Conservation (phyloP, 257 asterid species). For the Striga asiatica region DNA sequence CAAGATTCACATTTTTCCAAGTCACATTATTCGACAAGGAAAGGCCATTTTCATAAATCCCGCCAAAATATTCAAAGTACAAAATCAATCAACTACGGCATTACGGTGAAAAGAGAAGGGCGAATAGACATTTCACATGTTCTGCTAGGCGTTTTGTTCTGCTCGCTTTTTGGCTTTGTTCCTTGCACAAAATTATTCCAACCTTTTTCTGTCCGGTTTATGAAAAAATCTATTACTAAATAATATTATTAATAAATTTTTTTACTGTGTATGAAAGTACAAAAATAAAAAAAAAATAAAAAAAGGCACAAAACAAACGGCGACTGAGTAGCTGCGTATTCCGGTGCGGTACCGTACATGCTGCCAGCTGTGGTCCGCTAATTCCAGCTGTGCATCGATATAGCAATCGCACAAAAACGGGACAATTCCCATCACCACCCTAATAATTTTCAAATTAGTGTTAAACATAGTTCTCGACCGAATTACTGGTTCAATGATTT, state of each 20-base stretch:
- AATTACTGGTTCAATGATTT: no score
- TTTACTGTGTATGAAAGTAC: not conserved
- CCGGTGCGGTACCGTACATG: constrained; percentile 21
- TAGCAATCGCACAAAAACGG: constrained; percentile 14
- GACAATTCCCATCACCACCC: constrained; percentile 16
- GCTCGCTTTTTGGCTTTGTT: constrained; percentile 14
- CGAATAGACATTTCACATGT: constrained; percentile 18
- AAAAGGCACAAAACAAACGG: constrained; percentile 24
- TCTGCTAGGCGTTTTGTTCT: not conserved
- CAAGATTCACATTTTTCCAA: no score
- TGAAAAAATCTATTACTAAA: no score
- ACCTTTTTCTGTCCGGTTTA: not conserved
- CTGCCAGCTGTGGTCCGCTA: constrained; percentile 45
- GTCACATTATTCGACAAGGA: no score
- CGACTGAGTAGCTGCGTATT: constrained; percentile 28
- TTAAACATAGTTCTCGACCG: no score
- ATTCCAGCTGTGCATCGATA: constrained; percentile 39
- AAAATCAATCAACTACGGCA: no score
- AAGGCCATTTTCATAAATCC: no score
- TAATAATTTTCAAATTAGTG: no score
- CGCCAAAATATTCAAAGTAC: no score
- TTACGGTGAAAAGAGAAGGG: constrained; percentile 6
- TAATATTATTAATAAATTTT: no score
- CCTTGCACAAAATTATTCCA: not conserved
- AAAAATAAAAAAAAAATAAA: not conserved